phyloP scores from a whole-genome alignment of 768 basidiomycete species.

The Lentinula edodes region DNA sequence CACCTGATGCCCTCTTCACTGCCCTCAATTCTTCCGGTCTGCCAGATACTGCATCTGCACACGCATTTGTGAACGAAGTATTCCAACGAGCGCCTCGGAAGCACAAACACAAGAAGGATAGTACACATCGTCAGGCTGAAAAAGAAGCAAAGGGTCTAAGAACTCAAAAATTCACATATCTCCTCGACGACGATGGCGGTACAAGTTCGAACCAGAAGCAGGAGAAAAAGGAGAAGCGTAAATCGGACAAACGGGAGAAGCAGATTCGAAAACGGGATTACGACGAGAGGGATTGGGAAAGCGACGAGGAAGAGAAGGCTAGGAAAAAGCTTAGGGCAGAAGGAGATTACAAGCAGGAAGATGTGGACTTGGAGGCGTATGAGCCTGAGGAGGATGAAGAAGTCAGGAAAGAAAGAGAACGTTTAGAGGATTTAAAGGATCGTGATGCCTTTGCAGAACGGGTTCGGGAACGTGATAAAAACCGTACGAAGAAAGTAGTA shows the following conservation, averaged over 20 bases:
- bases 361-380: slow-evolving; percentile 34
- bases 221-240: slow-evolving; percentile 35
- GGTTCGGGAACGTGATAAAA: slow-evolving; percentile 74
- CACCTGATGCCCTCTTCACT: slow-evolving; percentile 71
- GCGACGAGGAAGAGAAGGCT: slow-evolving; percentile 78
- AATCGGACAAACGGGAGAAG: slow-evolving; percentile 40
- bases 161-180: slow-evolving; percentile 70
- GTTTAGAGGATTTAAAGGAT: slow-evolving; percentile 74
- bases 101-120: slow-evolving; percentile 54
- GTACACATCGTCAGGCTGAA: slow-evolving; percentile 61
- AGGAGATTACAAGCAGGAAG: slow-evolving; percentile 13
- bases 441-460: slow-evolving; percentile 93
- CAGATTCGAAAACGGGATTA: slow-evolving; percentile 73
- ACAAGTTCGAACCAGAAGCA: slow-evolving; percentile 30
- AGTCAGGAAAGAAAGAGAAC: slow-evolving; percentile 62
- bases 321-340: slow-evolving; percentile 45
- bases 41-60: slow-evolving; percentile 74
- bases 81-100: slow-evolving; percentile 75
- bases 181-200: slow-evolving; percentile 73
- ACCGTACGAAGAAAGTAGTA: slow-evolving; percentile 84
- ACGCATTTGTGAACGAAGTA: slow-evolving; percentile 75
- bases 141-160: slow-evolving; percentile 66
- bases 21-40: slow-evolving; percentile 74
- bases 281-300: slow-evolving; percentile 83
- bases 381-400: slow-evolving; percentile 69